These are phyloP conservation scores for Pythium oligandrum DNA, from an alignment of 352 stramenopile species.

Conservation along the genomic window DNA sequence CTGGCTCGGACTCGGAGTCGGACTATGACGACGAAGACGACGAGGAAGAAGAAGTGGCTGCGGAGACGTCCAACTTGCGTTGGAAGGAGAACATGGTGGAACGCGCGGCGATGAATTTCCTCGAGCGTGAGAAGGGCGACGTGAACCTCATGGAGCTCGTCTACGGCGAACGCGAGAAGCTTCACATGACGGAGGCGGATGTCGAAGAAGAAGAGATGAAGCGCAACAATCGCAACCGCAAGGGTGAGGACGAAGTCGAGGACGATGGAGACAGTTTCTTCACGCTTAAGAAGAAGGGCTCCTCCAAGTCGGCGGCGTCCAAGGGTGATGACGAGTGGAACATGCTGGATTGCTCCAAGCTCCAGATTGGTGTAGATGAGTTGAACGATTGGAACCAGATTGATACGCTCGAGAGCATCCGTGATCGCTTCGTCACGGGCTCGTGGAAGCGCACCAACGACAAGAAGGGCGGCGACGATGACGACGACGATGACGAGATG, in stretches of 20 bases:
- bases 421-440: conserved; percentile 96
- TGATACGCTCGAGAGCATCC: conserved; percentile 73
- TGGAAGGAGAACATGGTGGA: conserved; percentile 88
- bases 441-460: conserved; percentile 86
- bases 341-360: conserved; percentile 70
- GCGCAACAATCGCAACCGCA: conserved; percentile 10
- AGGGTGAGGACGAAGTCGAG: conserved; percentile 30
- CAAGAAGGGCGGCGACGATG: conserved; percentile 24
- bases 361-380: conserved; percentile 67
- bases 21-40: conserved; percentile 44
- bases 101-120: conserved; percentile 79
- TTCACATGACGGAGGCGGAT: conserved; percentile 77
- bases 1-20: conserved; percentile 31
- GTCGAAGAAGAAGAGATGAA: conserved; percentile 46
- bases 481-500: conserved; percentile 39
- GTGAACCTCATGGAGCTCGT: conserved; percentile 91
- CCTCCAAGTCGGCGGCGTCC: conserved; percentile 4
- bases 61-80: conserved; percentile 61
- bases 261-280: conserved; percentile 78
- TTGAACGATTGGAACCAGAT: conserved; percentile 72
- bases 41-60: conserved; percentile 38
- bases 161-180: conserved; percentile 81
- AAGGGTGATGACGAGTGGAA: conserved; percentile 57
- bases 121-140: conserved; percentile 74
- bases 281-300: conserved; percentile 53